These are phyloP conservation scores for Penicillium argentinense DNA, from an alignment of 495 filamentous ascomycete species.

Conservation along the genomic window DNA sequence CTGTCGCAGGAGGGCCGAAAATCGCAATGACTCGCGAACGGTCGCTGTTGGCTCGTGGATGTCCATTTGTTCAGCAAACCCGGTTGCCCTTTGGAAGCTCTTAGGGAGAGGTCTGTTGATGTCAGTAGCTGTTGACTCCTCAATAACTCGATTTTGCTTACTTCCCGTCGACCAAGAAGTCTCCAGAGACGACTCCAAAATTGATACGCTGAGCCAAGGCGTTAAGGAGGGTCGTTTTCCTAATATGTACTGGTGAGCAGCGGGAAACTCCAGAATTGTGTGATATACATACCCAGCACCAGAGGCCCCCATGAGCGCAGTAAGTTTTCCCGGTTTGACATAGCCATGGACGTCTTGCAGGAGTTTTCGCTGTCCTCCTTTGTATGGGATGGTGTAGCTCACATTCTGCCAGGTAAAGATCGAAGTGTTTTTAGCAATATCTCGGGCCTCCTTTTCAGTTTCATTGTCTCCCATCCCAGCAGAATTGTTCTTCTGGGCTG, in stretches of 20 bases:
- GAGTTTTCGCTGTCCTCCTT: conserved; percentile 57
- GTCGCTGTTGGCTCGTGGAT: conserved; percentile 62
- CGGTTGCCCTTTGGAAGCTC: conserved; percentile 52
- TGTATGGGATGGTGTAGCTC: conserved; percentile 69
- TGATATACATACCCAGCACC: conserved; percentile 59
- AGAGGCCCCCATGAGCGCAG: conserved; percentile 66
- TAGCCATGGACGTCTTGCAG: conserved; percentile 66
- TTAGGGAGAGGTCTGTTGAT: conserved; percentile 38
- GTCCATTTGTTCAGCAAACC: conserved; percentile 65
- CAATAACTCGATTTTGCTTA: conserved; percentile 12
- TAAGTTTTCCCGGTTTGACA: conserved; percentile 69
- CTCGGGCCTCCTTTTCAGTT: conserved; percentile 29
- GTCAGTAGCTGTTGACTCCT: conserved; percentile 8
- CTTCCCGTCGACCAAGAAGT: conserved; percentile 56
- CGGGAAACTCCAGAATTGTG: neutral
- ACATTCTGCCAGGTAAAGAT: conserved; percentile 80
- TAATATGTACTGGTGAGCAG: conserved; percentile 7
- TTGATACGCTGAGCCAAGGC: conserved; percentile 54
- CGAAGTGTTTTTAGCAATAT: conserved; percentile 57
- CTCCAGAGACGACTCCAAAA: conserved; percentile 51
- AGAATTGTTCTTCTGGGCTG: conserved; percentile 25
- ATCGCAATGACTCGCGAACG: conserved; percentile 59
- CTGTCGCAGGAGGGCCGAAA: conserved; percentile 61
- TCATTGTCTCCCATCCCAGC: conserved; percentile 26
- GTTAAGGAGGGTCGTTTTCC: conserved; percentile 58